Base-by-base conservation (phyloP, 768 basidiomycete species). In the Mycena haematopus region DNA sequence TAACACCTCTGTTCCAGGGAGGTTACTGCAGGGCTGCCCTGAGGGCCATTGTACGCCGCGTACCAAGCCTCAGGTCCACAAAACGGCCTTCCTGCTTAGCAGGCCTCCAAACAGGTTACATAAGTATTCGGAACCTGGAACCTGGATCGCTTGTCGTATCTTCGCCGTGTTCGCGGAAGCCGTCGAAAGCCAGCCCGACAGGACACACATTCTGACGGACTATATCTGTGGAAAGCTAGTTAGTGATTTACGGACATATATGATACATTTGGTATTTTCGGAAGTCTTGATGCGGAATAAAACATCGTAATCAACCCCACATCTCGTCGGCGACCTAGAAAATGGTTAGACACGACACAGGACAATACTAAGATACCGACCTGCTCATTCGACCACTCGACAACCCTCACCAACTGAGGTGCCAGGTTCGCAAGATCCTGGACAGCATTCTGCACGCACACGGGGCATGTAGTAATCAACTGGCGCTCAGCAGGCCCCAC, bases 391-490 rank as follows among this genome's bases (percentile, higher is more conserved):
- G 49, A 56, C 31, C 21, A 21, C 35, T 56, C 54, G 46, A 62
- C 40, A 3, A 51, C 3, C 40, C 6, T 56, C 54, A 40, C 47
- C 27, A 62, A 14, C 49, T 62, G 60, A 21, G 53, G 7, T 15
- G 54, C 53, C 8, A 56, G 35, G 13, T 44, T 51, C 13, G 38
- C 60, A 13, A 62, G 60, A 36, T 62, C 60, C 29, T 50, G 60
- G 38, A 56, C 21, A 29, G 54, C 60, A 9, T 33, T n/a, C 24
- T 62, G 60, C 1, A 47, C 53, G 21, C 60, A 62, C 29, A 47
- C 60, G 21, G 54, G 60, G 31, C 60, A 56, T 0, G 53, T 29
- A 7, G 54, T 19, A 27, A 62, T 51, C 8, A 47, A 40, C 3
- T 54, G 21, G 31, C 52, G 59, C 45, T 60, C 59, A 17, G 45